A percentile compares a stretch with the other conserved stretches of the same genome.
Conservation (phyloP, 331 rosid species). For the Quercus lobata region DNA sequence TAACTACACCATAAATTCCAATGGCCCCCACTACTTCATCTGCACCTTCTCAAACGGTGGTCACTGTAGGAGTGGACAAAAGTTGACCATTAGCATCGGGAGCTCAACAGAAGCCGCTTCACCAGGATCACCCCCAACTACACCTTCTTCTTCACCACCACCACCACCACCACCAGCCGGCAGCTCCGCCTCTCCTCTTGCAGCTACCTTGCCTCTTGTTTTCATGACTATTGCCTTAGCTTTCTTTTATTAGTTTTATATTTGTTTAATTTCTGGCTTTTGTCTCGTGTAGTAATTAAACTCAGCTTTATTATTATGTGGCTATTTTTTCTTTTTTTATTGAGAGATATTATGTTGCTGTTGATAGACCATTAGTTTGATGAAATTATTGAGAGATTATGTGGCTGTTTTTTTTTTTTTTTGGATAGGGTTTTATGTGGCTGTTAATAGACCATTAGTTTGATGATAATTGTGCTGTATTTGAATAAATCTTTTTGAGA, state of each 20-base stretch:
- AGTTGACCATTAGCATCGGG: neutral
- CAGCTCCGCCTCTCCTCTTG: conserved; percentile 6
- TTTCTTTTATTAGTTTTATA: neutral
- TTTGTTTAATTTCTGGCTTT: neutral
- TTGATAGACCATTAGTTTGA: neutral
- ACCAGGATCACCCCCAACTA: neutral
- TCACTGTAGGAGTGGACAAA: conserved; percentile 17
- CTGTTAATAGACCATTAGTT: too few species aligned
- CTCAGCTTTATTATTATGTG: neutral
- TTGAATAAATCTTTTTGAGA: too few species aligned
- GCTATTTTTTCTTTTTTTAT: too few species aligned
- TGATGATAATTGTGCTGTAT: neutral
- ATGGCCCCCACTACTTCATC: conserved; percentile 4
- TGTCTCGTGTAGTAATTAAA: neutral
- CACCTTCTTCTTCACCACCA: neutral
- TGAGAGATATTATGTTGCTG: too few species aligned
- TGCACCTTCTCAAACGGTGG: neutral
- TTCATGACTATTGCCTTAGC: conserved; percentile 6
- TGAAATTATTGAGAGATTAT: neutral
- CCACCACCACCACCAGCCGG: neutral
- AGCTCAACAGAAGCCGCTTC: neutral
- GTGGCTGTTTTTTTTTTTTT: too few species aligned
- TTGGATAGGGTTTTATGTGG: too few species aligned
- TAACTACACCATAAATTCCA: accelerated
- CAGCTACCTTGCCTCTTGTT: neutral